Evolutionary conservation across 1,284 basidiomycete genomes (phyloP), one percentile per base, ranked within the genome.

Genomic region (Rhodotorula mucilaginosa): DNA sequence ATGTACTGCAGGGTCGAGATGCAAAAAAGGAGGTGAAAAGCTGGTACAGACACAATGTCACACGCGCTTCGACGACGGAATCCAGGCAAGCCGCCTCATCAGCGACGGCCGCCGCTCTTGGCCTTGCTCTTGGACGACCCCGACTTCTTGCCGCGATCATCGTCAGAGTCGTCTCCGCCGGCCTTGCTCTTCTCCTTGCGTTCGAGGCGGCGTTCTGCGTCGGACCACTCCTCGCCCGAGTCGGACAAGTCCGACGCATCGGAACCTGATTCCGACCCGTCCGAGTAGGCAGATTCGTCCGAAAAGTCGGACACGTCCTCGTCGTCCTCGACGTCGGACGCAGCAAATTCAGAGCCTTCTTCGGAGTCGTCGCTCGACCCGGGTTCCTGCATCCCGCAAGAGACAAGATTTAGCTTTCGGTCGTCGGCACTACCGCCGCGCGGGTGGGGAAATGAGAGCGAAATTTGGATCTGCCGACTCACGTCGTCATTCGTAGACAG

Each of bases 161-260:
- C 72, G 44, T 68, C 65, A 7, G 59, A 63, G 49, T 67, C 70
- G 31, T 54, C 64, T 7, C 49, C 61, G 34, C 64, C 58, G 19
- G n/a, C 61, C 15, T 46, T 31, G n/a, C 34, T 58, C 63, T 84
- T 85, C 60, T 78, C 78, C 64, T 86, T 86, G 80, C 89, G 90
- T 78, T 85, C 86, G 19, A 93, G 91, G 80, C 96, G 96, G 61
- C 88, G 85, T 82, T 98, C 95, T 39, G 97, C 84, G 80, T 93
- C 93, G 79, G 96, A 94, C 94, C 93, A 97, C 78, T 96, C 93
- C 73, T 95, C 92, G 44, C 92, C 79, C 56, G 73, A 72, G 18
- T 77, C 78, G 19, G 66, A 68, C 29, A 72, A 44, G 26, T 76
- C 67, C 60, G 39, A 39, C 23, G 58, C n/a, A 23, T 26, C 58